Evolutionary conservation across 1,284 basidiomycete species (phyloP).

Genomic region (Schizophyllum commune): DNA sequence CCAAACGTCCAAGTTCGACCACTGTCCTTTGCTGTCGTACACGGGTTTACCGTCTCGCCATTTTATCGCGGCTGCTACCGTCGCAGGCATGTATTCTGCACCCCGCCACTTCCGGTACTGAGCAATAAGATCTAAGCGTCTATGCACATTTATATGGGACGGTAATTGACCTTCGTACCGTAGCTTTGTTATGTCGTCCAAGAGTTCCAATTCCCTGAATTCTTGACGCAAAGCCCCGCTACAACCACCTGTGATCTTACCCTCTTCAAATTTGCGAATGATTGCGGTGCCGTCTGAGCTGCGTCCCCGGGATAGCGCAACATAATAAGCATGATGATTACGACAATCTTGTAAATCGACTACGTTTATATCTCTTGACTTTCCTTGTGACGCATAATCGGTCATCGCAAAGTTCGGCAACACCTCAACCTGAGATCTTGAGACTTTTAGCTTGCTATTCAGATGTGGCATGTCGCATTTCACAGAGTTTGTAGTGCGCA

Average conservation of each 20-base stretch:
- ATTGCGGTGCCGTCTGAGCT: constrained; percentile 24
- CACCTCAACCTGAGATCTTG: constrained; percentile 26
- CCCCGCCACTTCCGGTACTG: too few species aligned
- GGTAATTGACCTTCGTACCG: constrained; percentile 1
- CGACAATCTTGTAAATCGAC: constrained; percentile 23
- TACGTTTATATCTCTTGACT: constrained; percentile 24
- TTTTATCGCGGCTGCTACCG: too few species aligned
- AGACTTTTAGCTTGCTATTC: too few species aligned
- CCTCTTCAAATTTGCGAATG: constrained; percentile 13
- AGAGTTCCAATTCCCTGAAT: constrained; percentile 17
- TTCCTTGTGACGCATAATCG: constrained; percentile 32
- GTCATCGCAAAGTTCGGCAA: constrained; percentile 35
- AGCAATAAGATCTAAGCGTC: too few species aligned
- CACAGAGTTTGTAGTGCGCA: constrained; percentile 9
- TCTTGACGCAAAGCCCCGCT: constrained; percentile 14
- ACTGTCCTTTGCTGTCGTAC: too few species aligned
- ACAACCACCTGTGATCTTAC: constrained; percentile 11
- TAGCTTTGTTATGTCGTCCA: constrained; percentile 19
- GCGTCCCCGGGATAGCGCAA: constrained; percentile 25
- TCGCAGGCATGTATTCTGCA: too few species aligned
- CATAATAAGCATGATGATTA: constrained; percentile 27
- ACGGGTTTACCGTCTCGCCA: too few species aligned
- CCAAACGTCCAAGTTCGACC: too few species aligned
- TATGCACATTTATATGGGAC: too few species aligned
- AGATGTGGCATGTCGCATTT: constrained; percentile 21